Percentiles rank a stretch among this genome's conserved stretches.
These are phyloP conservation scores for Colletotrichum orbiculare DNA, from an alignment of 2,329 filamentous ascomycete genomes.

Conservation along the genomic window DNA sequence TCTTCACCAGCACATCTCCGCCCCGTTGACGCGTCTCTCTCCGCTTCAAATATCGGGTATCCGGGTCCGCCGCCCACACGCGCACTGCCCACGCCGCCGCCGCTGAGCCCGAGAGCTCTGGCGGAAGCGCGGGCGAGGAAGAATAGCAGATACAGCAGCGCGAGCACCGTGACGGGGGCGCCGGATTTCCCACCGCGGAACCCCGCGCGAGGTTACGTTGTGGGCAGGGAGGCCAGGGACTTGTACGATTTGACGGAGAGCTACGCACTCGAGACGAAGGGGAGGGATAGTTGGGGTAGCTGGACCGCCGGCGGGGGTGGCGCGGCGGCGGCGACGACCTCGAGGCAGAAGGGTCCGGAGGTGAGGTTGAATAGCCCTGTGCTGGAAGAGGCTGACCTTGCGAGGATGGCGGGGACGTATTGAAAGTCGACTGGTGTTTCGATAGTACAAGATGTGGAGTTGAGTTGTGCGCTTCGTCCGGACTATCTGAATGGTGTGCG, in stretches of 20 bases:
- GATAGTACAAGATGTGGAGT: background rate
- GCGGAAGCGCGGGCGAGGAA: too few relatives aligned
- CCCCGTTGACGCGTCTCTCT: slow-evolving; percentile 48
- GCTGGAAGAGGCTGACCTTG: slow-evolving; percentile 42
- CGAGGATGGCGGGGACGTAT: slow-evolving; percentile 44
- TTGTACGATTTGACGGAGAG: slow-evolving; percentile 46
- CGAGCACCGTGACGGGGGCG: too few relatives aligned
- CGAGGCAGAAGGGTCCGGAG: slow-evolving; percentile 24
- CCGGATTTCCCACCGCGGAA: slow-evolving; percentile 34
- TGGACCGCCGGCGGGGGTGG: slow-evolving; percentile 40
- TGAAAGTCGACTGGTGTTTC: background rate
- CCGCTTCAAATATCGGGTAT: slow-evolving; percentile 49
- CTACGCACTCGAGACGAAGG: slow-evolving; percentile 43
- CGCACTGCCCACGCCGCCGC: slow-evolving; percentile 52
- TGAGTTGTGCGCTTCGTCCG: background rate
- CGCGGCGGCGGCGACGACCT: slow-evolving; percentile 4
- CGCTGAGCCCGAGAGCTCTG: slow-evolving; percentile 16
- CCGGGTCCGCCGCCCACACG: slow-evolving; percentile 57
- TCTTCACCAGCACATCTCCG: slow-evolving; percentile 49
- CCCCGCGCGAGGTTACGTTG: slow-evolving; percentile 33
- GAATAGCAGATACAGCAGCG: too few relatives aligned
- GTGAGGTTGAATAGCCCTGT: slow-evolving; percentile 39
- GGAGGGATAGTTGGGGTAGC: slow-evolving; percentile 50
- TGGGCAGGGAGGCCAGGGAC: slow-evolving; percentile 42
- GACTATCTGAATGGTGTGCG: background rate